phyloP scores from a whole-genome alignment of 2,329 filamentous ascomycete species.

The Venturia carpophila region DNA sequence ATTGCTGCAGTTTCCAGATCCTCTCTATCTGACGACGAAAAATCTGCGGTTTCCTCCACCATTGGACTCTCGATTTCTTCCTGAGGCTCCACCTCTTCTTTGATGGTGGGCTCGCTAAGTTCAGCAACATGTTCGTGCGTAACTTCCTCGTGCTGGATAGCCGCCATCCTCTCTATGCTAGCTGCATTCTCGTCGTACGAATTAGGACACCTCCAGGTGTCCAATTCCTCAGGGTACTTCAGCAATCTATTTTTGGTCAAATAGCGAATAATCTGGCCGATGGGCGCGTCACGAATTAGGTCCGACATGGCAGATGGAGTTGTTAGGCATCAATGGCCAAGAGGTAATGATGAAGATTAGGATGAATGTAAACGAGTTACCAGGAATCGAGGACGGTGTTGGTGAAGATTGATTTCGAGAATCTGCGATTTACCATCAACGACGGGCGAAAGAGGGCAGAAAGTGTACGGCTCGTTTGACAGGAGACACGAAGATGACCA shows the following conservation, averaged over 20 bases:
- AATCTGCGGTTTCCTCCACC: not conserved
- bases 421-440: no score
- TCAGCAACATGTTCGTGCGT: conserved; percentile 1
- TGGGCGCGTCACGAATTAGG: conserved; percentile 46
- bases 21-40: not conserved
- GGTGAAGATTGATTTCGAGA: no score
- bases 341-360: not conserved
- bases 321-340: not conserved
- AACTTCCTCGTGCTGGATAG: conserved; percentile 1
- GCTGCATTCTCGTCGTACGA: conserved; percentile 29
- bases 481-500: not conserved
- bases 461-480: not conserved
- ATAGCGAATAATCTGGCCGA: conserved; percentile 52
- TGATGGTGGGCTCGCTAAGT: not conserved
- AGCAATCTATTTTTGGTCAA: conserved; percentile 46
- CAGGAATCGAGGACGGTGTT: no score
- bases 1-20: not conserved
- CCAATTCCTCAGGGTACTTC: conserved; percentile 52
- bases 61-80: conserved; percentile 5
- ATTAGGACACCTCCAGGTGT: conserved; percentile 46
- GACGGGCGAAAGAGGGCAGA: not conserved
- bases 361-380: not conserved
- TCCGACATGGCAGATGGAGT: conserved; percentile 10
- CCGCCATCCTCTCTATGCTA: conserved; percentile 1
- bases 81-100: conserved; percentile 8